Conservation (phyloP, 371 early-diverging fungal species). For the Syncephalastrum contaminatum region DNA sequence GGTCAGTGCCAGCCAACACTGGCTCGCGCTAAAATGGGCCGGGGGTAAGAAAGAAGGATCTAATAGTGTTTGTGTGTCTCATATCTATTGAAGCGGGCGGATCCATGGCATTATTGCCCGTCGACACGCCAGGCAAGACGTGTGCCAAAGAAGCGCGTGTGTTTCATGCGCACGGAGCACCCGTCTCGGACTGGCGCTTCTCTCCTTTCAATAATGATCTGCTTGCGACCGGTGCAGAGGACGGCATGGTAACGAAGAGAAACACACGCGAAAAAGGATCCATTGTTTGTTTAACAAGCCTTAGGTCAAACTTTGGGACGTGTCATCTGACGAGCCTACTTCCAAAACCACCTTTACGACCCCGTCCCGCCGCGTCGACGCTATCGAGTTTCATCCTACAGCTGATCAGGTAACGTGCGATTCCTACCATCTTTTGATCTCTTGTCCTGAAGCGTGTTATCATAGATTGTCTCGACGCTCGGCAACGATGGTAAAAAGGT, state of each 20-base stretch:
- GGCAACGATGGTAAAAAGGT: conserved; percentile 54
- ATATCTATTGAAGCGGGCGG: conserved; percentile 31
- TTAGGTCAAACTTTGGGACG: conserved; percentile 40
- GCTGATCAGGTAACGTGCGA: conserved; percentile 40
- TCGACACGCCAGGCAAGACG: conserved; percentile 40
- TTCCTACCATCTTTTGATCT: background rate
- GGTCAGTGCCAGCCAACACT: conserved; percentile 44
- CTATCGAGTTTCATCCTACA: conserved; percentile 58
- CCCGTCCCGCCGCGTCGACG: conserved; percentile 46
- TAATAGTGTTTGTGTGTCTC: conserved; percentile 1
- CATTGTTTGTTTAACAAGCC: background rate
- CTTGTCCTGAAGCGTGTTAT: background rate
- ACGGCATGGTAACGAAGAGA: conserved; percentile 41
- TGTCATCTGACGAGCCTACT: conserved; percentile 18
- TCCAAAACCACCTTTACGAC: conserved; percentile 17
- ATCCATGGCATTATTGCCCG: conserved; percentile 43
- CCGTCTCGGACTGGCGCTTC: conserved; percentile 59
- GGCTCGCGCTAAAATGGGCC: conserved; percentile 53
- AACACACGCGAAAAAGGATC: background rate
- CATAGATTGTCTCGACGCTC: conserved; percentile 28
- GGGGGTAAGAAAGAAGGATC: conserved; percentile 30
- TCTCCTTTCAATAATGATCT: conserved; percentile 47
- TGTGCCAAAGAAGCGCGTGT: conserved; percentile 32
- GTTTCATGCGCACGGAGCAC: conserved; percentile 45
- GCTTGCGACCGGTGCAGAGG: conserved; percentile 54